These are phyloP conservation scores for Colletotrichum nymphaeae DNA, from an alignment of 2,329 filamentous ascomycete species.

Conservation along the genomic window DNA sequence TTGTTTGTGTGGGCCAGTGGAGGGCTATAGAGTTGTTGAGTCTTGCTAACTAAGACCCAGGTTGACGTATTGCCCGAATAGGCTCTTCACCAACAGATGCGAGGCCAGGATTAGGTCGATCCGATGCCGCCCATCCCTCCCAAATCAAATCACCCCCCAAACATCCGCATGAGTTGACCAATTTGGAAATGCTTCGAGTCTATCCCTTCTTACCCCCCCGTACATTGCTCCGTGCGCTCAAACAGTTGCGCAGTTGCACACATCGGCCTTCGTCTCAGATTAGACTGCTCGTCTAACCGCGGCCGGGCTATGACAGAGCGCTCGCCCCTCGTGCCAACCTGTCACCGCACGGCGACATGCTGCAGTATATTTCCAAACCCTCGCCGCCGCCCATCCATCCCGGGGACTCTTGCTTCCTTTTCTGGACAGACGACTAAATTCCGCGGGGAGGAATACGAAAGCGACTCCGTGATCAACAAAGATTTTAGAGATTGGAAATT, in stretches of 20 bases:
- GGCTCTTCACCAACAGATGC: slow-evolving; percentile 7
- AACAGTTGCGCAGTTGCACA: slow-evolving; percentile 35
- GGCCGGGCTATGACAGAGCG: slow-evolving; percentile 31
- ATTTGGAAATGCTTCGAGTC: slow-evolving; percentile 26
- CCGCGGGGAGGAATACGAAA: slow-evolving; percentile 32
- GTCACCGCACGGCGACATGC: slow-evolving; percentile 23
- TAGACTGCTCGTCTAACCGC: slow-evolving; percentile 33
- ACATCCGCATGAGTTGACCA: slow-evolving; percentile 30
- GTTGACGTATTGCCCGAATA: slow-evolving; percentile 11
- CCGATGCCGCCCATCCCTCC: slow-evolving; percentile 11
- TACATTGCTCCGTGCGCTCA: slow-evolving; percentile 34
- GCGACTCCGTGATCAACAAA: slow-evolving; percentile 1
- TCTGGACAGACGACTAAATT: slow-evolving; percentile 19
- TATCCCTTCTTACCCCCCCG: slow-evolving; percentile 12
- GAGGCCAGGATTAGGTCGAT: slow-evolving; percentile 30
- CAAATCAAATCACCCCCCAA: background rate
- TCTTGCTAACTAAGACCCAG: background rate
- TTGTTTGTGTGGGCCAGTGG: slow-evolving; percentile 9
- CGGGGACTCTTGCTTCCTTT: background rate
- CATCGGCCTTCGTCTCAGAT: slow-evolving; percentile 35
- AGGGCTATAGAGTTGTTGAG: background rate
- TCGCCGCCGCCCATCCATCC: slow-evolving; percentile 1
- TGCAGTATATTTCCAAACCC: slow-evolving; percentile 30
- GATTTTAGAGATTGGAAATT: background rate
- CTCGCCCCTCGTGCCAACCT: slow-evolving; percentile 29